phyloP scores from a whole-genome alignment of 768 basidiomycete species.

The Gymnopilus junonius region DNA sequence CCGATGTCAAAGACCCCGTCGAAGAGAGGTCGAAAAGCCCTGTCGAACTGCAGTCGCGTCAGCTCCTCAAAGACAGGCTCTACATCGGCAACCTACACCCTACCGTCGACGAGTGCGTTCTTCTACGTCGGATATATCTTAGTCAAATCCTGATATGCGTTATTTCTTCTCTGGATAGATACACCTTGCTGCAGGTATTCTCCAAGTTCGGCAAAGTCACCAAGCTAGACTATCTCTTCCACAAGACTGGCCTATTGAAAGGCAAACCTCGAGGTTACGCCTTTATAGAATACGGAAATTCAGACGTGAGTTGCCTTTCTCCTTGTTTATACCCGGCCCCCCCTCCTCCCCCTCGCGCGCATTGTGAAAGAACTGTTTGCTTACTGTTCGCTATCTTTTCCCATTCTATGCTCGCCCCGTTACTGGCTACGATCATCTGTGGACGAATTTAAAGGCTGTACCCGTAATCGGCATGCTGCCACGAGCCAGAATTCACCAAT shows the following conservation, averaged over 20 bases:
- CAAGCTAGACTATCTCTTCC: constrained; percentile 93
- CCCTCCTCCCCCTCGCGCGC: neutral
- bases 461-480: constrained; percentile 7
- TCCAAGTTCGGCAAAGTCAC: constrained; percentile 91
- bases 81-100: constrained; percentile 91
- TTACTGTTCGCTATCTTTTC: constrained; percentile 44
- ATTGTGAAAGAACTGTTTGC: constrained; percentile 27
- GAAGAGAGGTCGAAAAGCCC: constrained; percentile 2
- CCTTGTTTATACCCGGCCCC: constrained; percentile 10
- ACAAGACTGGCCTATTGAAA: constrained; percentile 86
- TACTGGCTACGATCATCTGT: constrained; percentile 13
- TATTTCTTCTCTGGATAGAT: constrained; percentile 46
- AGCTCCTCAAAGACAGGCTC: constrained; percentile 69
- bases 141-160: neutral
- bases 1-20: neutral
- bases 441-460: constrained; percentile 1
- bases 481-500: neutral
- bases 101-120: constrained; percentile 80
- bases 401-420: constrained; percentile 21
- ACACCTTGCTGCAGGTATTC: constrained; percentile 88
- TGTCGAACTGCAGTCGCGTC: constrained; percentile 28
- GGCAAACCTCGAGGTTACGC: constrained; percentile 97
- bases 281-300: constrained; percentile 82
- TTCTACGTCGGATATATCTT: neutral
- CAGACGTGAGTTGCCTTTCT: constrained; percentile 67